Percentiles rank a stretch among this genome's conserved stretches.
phyloP scores from a whole-genome alignment of 2,329 filamentous ascomycete genomes.

The Ceratocystis papillata region DNA sequence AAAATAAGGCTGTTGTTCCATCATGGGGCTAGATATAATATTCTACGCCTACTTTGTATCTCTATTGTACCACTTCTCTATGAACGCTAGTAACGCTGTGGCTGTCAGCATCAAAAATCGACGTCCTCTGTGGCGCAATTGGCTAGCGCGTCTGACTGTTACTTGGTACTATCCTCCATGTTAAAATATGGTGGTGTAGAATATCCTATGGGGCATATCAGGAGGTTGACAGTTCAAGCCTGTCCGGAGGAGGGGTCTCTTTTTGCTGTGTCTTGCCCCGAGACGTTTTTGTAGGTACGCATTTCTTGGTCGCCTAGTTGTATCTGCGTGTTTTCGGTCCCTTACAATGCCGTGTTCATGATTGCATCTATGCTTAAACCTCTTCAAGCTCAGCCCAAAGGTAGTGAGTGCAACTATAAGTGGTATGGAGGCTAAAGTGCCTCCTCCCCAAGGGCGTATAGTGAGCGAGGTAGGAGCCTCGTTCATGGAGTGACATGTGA shows the following conservation, averaged over 20 bases:
- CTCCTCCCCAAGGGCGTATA: neutral
- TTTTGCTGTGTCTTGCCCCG: neutral
- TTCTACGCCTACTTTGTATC: too few relatives aligned
- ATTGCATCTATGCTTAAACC: neutral
- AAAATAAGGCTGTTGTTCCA: neutral
- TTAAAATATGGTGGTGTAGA: neutral
- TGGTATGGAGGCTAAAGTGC: neutral
- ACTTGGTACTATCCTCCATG: conserved; percentile 25
- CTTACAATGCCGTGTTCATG: too few relatives aligned
- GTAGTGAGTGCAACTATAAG: neutral
- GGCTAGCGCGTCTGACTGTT: conserved; percentile 52
- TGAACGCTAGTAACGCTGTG: neutral
- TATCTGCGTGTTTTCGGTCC: too few relatives aligned
- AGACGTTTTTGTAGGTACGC: too few relatives aligned
- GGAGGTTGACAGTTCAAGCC: conserved; percentile 22
- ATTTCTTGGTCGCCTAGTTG: too few relatives aligned
- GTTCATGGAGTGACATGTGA: neutral
- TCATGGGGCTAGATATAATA: neutral
- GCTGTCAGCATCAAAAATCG: conserved; percentile 4
- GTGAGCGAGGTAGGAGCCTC: neutral
- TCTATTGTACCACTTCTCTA: neutral
- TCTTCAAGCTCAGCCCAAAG: neutral
- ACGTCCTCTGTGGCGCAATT: conserved; percentile 36
- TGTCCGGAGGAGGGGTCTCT: conserved; percentile 16
- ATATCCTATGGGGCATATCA: neutral